Evolutionary conservation across 2,329 filamentous ascomycete genomes (phyloP).

Genomic region (Alternaria panax): DNA sequence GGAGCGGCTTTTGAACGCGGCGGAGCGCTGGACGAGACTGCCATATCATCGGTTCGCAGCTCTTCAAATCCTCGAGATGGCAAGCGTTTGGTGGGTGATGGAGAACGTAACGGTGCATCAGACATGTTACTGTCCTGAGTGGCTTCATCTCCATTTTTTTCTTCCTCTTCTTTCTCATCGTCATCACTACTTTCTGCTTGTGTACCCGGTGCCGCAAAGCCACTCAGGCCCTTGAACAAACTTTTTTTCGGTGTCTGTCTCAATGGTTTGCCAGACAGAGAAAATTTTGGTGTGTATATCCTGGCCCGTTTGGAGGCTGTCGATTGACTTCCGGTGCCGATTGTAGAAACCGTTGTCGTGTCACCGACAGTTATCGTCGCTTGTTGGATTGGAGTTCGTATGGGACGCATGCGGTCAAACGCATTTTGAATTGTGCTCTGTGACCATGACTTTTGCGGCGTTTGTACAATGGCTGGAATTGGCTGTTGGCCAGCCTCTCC

Average conservation of each 20-base stretch:
- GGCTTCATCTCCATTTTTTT: constrained; percentile 26
- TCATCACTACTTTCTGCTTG: constrained; percentile 46
- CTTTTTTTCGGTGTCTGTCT: constrained; percentile 38
- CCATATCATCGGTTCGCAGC: constrained; percentile 25
- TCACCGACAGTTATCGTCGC: constrained; percentile 80
- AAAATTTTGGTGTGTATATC: constrained; percentile 52
- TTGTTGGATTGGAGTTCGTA: constrained; percentile 67
- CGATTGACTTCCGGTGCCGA: constrained; percentile 59
- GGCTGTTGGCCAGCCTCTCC: constrained; percentile 28
- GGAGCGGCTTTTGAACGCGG: not conserved
- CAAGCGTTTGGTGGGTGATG: constrained; percentile 23
- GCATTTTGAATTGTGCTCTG: constrained; percentile 62
- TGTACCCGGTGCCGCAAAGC: constrained; percentile 64
- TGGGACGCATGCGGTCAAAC: constrained; percentile 70
- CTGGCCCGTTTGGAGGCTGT: constrained; percentile 58
- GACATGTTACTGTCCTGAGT: constrained; percentile 25
- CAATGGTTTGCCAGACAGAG: constrained; percentile 37
- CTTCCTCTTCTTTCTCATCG: constrained; percentile 18
- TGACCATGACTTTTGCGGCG: constrained; percentile 42
- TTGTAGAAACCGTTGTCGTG: constrained; percentile 69
- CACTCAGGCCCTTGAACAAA: constrained; percentile 56
- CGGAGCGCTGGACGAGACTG: constrained; percentile 23
- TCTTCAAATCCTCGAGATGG: constrained; percentile 19
- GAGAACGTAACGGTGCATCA: constrained; percentile 22
- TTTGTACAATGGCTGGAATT: constrained; percentile 41